Evolutionary conservation across 2,329 filamentous ascomycete genomes (phyloP), one percentile per base, ranked within the genome.

Genomic region (Helotiales sp.): DNA sequence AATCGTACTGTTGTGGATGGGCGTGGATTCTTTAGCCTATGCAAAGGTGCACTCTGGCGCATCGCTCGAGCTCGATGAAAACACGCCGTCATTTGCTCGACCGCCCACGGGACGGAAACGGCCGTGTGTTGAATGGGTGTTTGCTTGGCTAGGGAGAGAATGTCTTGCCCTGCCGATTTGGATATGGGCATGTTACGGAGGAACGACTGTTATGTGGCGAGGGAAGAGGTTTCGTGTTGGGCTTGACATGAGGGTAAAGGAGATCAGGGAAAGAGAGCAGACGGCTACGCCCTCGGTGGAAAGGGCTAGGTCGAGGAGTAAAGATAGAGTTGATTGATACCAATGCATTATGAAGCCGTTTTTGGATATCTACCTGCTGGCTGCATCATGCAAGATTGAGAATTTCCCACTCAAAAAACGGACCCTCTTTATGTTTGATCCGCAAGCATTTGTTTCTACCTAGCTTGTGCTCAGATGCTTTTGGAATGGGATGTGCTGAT

Each of bases 131-230:
- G 85, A 91, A 71, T 99, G 93, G 92, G 76, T 96, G 3, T 77
- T 85, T 6, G 91, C 94, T 0, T 99, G 96, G 96, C 73, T 97
- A 0, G 93, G 91, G 0, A 85, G 96, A 34, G 96, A 99, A 79
- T 71, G 87, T 0, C 82, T 97, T 8, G 94, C 96, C 0, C 82
- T 97, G 54, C 94, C 94, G 0, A 91, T 99, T 67, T 99, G 96
- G 96, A 82, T 88, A 0, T 93, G 91, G 87, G 96, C 96, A 0
- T 92, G 97, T 22, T 87, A 93, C 73, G 90, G 95, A n/a, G 96
- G 96, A 0, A 88, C 91, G 1, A 95, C 89, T 0, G 93, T 99
- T 0, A 87, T 87, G 61, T 99, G 96, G 96, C 84, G 96, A 64
- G 95, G 94, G 0, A 90, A 89, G 75, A 86, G 83, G 30, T 98